Evolutionary conservation across 305 asterid species (phyloP), one percentile per base, ranked within the genome.

Genomic region (Fraxinus angustifolia): DNA sequence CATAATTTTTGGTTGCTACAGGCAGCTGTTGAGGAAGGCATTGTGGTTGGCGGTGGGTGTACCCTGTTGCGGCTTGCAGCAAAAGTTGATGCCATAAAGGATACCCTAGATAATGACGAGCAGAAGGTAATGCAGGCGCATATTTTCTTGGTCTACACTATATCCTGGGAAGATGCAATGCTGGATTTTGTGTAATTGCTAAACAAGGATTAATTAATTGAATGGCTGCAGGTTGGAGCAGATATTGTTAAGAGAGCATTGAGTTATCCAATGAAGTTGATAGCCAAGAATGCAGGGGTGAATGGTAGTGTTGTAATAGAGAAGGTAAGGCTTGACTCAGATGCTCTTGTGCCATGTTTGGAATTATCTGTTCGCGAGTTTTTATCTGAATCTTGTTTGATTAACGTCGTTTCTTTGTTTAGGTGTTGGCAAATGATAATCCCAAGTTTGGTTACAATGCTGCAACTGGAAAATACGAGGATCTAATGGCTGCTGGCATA

Each of bases 401-500:
- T 53, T 34, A 34, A 10, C 4, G 12, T 8, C 10, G 74, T 62
- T 31, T 16, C 38, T 5, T 35, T 71, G 28, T n/a, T 72, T 84
- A 93, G 97, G 98, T 95, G 72, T 93, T 95, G 17, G 86, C 97
- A 11, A 94, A 92, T 80, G 97, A 89, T 79, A 86, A 94, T 77
- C 85, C 90, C 0, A 93, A 83, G 82, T 96, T 83, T 65, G 99
- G 99, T 45, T 96, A 93, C 87, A 96, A 94, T 85, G 97, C 99
- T 16, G 98, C 98, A 6, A 92, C 97, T 5, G 99, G 97, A 79
- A 87, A 89, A 67, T 94, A 93, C 68, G 98, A 93, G 82, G 97
- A 94, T 86, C 88, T 93, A 76, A 93, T 94, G 99, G 93, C 97
- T 72, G 97, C 98, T 71, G 97, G 98, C 83, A 92, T 94, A 1